These are phyloP conservation scores for Penicillium samsonianum DNA, from an alignment of 495 filamentous ascomycete genomes.

Conservation along the genomic window DNA sequence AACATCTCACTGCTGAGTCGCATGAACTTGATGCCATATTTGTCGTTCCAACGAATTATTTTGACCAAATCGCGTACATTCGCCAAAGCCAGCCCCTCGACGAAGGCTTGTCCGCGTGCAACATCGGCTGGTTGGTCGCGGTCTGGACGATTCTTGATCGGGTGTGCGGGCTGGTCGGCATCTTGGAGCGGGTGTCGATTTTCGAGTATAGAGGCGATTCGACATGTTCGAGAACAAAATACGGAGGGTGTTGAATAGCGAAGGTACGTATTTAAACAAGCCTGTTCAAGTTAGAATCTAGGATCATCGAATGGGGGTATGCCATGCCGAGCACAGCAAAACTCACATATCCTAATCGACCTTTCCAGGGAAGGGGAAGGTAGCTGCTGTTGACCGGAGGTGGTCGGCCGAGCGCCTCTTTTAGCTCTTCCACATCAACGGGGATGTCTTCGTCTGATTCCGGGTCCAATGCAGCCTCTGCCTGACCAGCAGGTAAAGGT, in stretches of 20 bases:
- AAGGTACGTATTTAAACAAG: constrained; percentile 91
- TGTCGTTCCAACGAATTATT: constrained; percentile 90
- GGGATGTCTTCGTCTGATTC: constrained; percentile 52
- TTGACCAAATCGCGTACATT: constrained; percentile 84
- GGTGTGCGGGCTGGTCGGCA: constrained; percentile 72
- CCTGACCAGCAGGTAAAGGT: constrained; percentile 16
- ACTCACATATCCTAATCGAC: constrained; percentile 84
- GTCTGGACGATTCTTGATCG: constrained; percentile 81
- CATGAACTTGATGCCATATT: constrained; percentile 90
- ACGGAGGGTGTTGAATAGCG: constrained; percentile 81
- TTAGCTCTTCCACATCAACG: constrained; percentile 43
- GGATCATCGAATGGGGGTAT: background rate
- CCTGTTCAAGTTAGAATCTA: constrained; percentile 48
- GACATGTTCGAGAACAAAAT: constrained; percentile 89
- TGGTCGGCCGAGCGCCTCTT: constrained; percentile 57
- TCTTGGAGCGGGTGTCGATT: constrained; percentile 79
- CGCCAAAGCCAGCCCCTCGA: constrained; percentile 74
- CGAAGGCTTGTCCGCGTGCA: constrained; percentile 64
- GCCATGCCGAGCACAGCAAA: background rate
- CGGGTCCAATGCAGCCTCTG: constrained; percentile 38
- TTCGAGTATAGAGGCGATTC: constrained; percentile 87
- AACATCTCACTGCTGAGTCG: constrained; percentile 95
- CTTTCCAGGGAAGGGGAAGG: constrained; percentile 91
- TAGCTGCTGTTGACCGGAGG: constrained; percentile 84
- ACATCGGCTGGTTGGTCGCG: constrained; percentile 63